Conservation (phyloP, 164 flowering plant species). For the Umbellularia californica region DNA sequence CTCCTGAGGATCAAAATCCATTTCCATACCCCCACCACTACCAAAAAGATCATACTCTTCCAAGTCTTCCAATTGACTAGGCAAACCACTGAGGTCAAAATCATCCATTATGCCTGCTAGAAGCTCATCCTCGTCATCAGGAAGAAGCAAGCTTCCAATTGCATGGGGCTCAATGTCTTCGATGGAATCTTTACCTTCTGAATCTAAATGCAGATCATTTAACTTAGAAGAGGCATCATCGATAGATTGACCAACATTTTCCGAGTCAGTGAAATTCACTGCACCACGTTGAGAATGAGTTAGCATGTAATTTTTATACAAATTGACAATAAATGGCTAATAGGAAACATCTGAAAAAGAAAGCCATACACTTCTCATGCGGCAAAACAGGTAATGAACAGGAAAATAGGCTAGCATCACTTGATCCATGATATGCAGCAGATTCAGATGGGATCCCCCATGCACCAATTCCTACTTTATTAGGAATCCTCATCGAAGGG, state of each 20-base stretch:
- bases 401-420: slow-evolving; percentile 76
- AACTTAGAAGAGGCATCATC: slow-evolving; percentile 46
- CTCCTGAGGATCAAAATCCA: slow-evolving; percentile 66
- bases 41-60: slow-evolving; percentile 90
- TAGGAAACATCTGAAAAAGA: not conserved
- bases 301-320: not conserved
- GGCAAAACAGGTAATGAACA: slow-evolving; percentile 87
- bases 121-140: slow-evolving; percentile 93
- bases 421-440: slow-evolving; percentile 46
- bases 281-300: slow-evolving; percentile 20
- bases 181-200: slow-evolving; percentile 33
- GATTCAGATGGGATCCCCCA: slow-evolving; percentile 44
- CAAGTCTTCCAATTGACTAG: slow-evolving; percentile 69
- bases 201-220: slow-evolving; percentile 29
- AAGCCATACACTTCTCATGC: slow-evolving; percentile 66
- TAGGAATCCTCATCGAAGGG: slow-evolving; percentile 23
- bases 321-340: not conserved
- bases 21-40: slow-evolving; percentile 92
- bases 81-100: slow-evolving; percentile 71
- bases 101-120: slow-evolving; percentile 86
- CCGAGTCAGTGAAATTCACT: slow-evolving; percentile 51
- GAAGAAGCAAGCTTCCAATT: slow-evolving; percentile 59
- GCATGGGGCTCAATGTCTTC: slow-evolving; percentile 41
- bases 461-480: slow-evolving; percentile 32
- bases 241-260: slow-evolving; percentile 26